phyloP scores from a whole-genome alignment of 164 flowering plant genomes.

The Liriodendron chinense region DNA sequence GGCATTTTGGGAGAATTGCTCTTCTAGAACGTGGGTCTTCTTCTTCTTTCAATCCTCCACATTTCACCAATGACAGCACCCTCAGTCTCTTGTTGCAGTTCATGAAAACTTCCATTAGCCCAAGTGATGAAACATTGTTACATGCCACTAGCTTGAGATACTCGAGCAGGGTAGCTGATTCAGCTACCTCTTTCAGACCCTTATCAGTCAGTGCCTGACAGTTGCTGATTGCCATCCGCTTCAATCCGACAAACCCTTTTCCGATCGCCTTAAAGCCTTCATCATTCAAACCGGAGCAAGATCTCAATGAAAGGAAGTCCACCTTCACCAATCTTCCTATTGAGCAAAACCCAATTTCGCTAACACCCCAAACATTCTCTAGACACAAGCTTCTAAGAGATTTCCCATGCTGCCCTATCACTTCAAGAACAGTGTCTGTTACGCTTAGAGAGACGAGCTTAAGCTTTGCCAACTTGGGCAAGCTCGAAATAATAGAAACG shows the following conservation, averaged over 20 bases:
- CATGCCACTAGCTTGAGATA: slow-evolving; percentile 50
- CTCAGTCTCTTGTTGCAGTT: neutral
- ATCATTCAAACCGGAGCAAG: slow-evolving; percentile 53
- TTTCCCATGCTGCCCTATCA: slow-evolving; percentile 2
- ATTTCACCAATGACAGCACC: neutral
- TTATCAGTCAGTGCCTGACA: slow-evolving; percentile 43
- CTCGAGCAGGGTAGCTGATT: slow-evolving; percentile 31
- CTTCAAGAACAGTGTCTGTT: slow-evolving; percentile 11
- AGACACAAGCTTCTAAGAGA: slow-evolving; percentile 5
- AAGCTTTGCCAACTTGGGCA: slow-evolving; percentile 12
- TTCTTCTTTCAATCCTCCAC: slow-evolving; percentile 7
- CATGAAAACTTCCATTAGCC: slow-evolving; percentile 26
- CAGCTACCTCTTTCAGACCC: slow-evolving; percentile 45
- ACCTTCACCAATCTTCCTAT: neutral
- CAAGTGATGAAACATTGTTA: slow-evolving; percentile 35
- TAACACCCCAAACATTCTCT: slow-evolving; percentile 4
- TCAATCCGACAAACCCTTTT: slow-evolving; percentile 41
- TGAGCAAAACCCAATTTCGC: slow-evolving; percentile 7
- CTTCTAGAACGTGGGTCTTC: slow-evolving; percentile 12
- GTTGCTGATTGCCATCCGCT: slow-evolving; percentile 43
- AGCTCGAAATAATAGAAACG: slow-evolving; percentile 8
- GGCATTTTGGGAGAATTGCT: slow-evolving; percentile 24
- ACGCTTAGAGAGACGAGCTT: slow-evolving; percentile 5
- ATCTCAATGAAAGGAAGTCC: slow-evolving; percentile 9
- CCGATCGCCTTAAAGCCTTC: slow-evolving; percentile 49